Evolutionary conservation across 2,329 filamentous ascomycete genomes (phyloP).

Genomic region (Tolypocladium cylindrosporum): DNA sequence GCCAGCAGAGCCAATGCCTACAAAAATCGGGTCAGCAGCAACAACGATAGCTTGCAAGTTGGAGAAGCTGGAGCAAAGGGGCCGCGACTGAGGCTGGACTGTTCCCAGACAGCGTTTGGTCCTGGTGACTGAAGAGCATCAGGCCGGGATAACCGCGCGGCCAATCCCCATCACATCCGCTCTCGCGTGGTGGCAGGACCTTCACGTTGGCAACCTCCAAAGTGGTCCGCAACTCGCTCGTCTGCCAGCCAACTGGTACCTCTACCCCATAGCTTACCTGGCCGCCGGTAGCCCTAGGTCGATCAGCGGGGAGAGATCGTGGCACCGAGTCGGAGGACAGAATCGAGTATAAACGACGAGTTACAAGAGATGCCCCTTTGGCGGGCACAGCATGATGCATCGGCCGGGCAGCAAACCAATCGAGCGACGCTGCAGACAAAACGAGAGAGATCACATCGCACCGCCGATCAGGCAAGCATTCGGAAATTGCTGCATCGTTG

Average conservation of each 20-base stretch:
- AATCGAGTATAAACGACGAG: no score
- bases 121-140: no score
- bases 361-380: background rate
- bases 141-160: background rate
- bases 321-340: background rate
- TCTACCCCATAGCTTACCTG: slow-evolving; percentile 16
- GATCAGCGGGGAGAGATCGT: slow-evolving; percentile 1
- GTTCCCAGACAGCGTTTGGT: no score
- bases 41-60: no score
- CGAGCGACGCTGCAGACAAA: background rate
- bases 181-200: background rate
- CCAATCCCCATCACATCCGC: background rate
- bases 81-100: background rate
- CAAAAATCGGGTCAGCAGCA: background rate
- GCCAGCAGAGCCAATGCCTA: background rate
- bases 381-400: background rate
- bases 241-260: background rate
- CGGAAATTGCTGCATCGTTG: background rate
- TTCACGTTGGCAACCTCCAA: background rate
- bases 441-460: background rate
- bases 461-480: background rate
- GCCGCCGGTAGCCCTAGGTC: background rate
- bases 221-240: background rate
- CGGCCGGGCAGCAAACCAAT: background rate
- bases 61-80: background rate